Conservation (phyloP, 2,329 filamentous ascomycete genomes). For the Nemania serpens region DNA sequence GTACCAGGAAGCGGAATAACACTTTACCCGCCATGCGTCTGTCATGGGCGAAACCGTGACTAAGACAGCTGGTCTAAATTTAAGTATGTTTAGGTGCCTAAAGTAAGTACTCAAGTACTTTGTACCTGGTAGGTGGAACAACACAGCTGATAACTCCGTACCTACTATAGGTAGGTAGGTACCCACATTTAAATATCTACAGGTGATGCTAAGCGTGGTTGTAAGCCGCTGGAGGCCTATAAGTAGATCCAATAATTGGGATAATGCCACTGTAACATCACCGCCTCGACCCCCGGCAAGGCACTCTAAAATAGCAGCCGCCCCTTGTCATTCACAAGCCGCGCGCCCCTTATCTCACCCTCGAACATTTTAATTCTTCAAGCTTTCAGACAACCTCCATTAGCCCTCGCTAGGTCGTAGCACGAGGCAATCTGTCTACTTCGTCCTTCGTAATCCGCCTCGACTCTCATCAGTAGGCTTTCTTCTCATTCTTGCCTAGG, state of each 20-base stretch:
- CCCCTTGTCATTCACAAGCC: conserved; percentile 21
- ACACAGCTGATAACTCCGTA: too few relatives aligned
- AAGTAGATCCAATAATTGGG: conserved; percentile 7
- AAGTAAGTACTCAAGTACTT: too few relatives aligned
- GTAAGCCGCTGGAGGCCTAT: too few relatives aligned
- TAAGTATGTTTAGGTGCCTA: too few relatives aligned
- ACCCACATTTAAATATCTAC: too few relatives aligned
- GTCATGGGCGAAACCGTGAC: too few relatives aligned
- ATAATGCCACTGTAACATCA: conserved; percentile 45
- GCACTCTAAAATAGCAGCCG: conserved; percentile 25
- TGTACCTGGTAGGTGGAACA: too few relatives aligned
- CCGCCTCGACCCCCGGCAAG: conserved; percentile 5
- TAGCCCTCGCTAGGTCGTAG: conserved; percentile 2
- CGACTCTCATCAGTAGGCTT: conserved; percentile 18
- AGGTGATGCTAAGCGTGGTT: too few relatives aligned
- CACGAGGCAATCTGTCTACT: conserved; percentile 12
- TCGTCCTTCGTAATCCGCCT: conserved; percentile 3
- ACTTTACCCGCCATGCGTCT: too few relatives aligned
- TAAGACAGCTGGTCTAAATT: too few relatives aligned
- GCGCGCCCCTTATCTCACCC: conserved; percentile 9
- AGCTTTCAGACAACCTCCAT: conserved; percentile 4
- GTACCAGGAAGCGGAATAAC: too few relatives aligned
- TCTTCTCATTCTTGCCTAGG: conserved; percentile 31
- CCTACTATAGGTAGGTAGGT: too few relatives aligned
- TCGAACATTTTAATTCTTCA: conserved; percentile 12